phyloP scores from a whole-genome alignment of 1,139 yeast genomes.

The Ogataea hybrid region DNA sequence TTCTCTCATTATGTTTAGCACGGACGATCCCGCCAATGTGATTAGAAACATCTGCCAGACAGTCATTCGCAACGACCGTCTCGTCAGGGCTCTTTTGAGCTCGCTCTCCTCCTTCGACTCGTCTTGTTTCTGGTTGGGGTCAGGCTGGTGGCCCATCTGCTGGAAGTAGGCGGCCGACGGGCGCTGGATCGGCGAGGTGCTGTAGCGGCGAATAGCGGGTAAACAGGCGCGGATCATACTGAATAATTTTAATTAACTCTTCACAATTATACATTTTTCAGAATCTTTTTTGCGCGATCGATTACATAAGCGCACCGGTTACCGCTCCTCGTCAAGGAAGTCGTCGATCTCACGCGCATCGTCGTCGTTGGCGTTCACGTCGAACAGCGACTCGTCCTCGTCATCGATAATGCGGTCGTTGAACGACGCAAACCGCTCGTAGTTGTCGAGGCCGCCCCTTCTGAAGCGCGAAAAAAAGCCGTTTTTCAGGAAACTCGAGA shows the following conservation, averaged over 20 bases:
- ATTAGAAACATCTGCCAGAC: constrained; percentile 31
- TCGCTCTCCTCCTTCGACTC: constrained; percentile 21
- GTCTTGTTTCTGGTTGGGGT: constrained; percentile 13
- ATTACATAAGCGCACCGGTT: constrained; percentile 8
- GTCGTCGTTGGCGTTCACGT: constrained; percentile 48
- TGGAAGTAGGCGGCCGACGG: constrained; percentile 15
- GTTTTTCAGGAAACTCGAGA: constrained; percentile 41
- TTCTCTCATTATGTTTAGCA: constrained; percentile 33
- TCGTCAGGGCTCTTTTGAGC: constrained; percentile 25
- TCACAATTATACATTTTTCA: not conserved
- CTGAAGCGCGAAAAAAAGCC: constrained; percentile 23
- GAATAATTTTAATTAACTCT: not conserved
- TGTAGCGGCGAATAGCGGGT: constrained; percentile 1
- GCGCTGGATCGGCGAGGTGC: constrained; percentile 11
- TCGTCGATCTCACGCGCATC: constrained; percentile 40
- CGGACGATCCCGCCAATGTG: constrained; percentile 32
- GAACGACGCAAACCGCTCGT: constrained; percentile 40
- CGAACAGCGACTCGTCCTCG: constrained; percentile 50
- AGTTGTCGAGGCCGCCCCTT: constrained; percentile 23
- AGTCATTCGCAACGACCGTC: constrained; percentile 32
- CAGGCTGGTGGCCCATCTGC: constrained; percentile 17
- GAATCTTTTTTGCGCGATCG: not conserved
- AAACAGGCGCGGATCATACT: constrained; percentile 1
- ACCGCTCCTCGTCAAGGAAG: constrained; percentile 25
- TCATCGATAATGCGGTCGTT: constrained; percentile 43